Evolutionary conservation across 345 rosid species (phyloP), one percentile per base, ranked within the genome.

Genomic region (Citrus cavaleriei): DNA sequence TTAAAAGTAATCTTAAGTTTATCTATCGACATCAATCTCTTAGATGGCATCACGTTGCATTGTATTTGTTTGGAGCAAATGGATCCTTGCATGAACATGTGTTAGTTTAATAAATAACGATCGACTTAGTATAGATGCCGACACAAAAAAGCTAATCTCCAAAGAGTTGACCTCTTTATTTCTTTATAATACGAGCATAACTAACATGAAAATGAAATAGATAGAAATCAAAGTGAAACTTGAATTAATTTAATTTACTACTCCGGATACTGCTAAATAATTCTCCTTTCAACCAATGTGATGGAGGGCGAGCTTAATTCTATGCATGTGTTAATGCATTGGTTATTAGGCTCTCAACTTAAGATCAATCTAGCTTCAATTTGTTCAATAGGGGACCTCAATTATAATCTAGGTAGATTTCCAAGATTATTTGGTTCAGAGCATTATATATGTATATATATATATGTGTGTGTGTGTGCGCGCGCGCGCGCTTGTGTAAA

Each of bases 151-250:
- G 42, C 71, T 78, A 37, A 75, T 80, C 37, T 67, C 35, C 57
- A 27, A 55, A 67, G 74, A 37, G 81, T 80, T 81, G 86, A 83
- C 86, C 83, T 68, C 54, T 70, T n/a, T 25, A 38, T 42, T 38
- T 74, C 59, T 49, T 74, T 78, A 35, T 13, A 7, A 21, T 78
- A n/a, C 40, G 58, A 46, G 51, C 72, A 57, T 69, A 82, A 80
- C 81, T 64, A 82, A 85, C 82, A 58, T 18, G 49, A 24, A 40
- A 18, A 68, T 5, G 42, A 65, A 65, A 34, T 65, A 22, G 10
- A 7, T 59, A 7, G 12, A 59, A 59, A 2, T 54, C 22, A 18
- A n/a, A 22, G 27, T n/a, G 62, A 59, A n/a, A 59, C 28, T 59
- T 58, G 0, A 51, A 18, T 18, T 21, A 51, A 51, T 51, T 18